Base-by-base conservation (phyloP, 2,329 filamentous ascomycete species). In the Thermothelomyces thermophilus region DNA sequence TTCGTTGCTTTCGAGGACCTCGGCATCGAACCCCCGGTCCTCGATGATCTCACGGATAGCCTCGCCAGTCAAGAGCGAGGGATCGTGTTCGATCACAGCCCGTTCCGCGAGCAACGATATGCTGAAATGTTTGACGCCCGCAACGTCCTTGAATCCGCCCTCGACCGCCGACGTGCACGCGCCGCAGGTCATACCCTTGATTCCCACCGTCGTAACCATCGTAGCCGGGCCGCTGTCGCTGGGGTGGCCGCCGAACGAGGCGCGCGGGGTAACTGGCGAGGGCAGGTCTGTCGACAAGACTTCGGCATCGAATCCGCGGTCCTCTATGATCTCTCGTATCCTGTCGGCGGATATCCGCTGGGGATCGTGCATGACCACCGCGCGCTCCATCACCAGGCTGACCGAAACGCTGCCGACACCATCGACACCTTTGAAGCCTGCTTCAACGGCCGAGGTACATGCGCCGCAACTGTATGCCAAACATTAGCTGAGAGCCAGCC, bases 391-490 rank as follows among this genome's bases (percentile, higher is more conserved):
- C 49, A 96, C 86, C 60, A 98, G 73, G 65, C 89, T 95, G 61
- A 98, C 86, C 9, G 90, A 94, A 52, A 97, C 89, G 60, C 78
- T 89, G 56, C 86, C 87, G 9, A 93, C 83, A 48, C 93, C 91
- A 34, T 85, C 75, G 5, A 95, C 78, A 58, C 79, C 81, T 62
- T 88, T 86, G 71, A 98, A 95, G 58, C 87, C 93, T 52, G 85
- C 81, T 75, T 97, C 91, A 60, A 98, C 85, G n/a, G 93, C 85
- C 39, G 90, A 94, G 24, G 91, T 96, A 67, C 93, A 98, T 60
- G 91, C 86, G 64, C 91, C 90, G 71, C 93, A 98, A 57, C 78
- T 82, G 76, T 79, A 73, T n/a, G 77, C 6, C 7, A 35, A 26
- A 36, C 14, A 41, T 56, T 52, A 57, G 48, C 45, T 16, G 8